A percentile compares a stretch with the other conserved stretches of the same genome.
phyloP scores from a whole-genome alignment of 371 early-diverging fungal species.

The Mortierella polycephala region DNA sequence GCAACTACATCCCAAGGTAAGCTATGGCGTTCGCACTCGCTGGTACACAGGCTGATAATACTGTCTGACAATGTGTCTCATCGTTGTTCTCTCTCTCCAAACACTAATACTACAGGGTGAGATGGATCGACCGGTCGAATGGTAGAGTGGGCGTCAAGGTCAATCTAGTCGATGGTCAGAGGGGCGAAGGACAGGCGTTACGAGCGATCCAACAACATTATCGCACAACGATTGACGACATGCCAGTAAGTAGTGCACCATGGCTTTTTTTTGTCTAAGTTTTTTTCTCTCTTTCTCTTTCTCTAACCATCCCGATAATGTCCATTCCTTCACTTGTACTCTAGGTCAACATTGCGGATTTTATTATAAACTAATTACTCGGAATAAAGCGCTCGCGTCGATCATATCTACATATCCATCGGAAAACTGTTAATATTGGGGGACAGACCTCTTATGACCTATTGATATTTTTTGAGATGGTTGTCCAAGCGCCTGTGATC shows the following conservation, averaged over 20 bases:
- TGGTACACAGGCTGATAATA: background rate
- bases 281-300: background rate
- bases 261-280: background rate
- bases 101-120: constrained; percentile 19
- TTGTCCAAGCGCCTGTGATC: constrained; percentile 95
- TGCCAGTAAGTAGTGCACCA: constrained; percentile 34
- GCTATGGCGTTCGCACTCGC: background rate
- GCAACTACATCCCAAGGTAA: constrained; percentile 50
- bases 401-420: no score
- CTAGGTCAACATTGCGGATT: constrained; percentile 42
- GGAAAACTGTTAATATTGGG: no score
- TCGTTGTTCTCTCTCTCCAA: background rate
- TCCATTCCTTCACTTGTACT: no score
- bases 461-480: constrained; percentile 19
- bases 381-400: background rate
- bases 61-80: no score
- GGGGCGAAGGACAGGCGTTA: constrained; percentile 39
- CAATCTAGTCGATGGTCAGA: constrained; percentile 44
- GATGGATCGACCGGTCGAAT: constrained; percentile 50
- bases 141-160: constrained; percentile 49
- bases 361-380: constrained; percentile 29
- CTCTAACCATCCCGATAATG: background rate
- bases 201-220: constrained; percentile 47
- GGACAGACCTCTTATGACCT: no score
- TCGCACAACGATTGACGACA: constrained; percentile 47